Evolutionary conservation across 148 eudicot species (phyloP).

Genomic region (Suaeda aralocaspica): DNA sequence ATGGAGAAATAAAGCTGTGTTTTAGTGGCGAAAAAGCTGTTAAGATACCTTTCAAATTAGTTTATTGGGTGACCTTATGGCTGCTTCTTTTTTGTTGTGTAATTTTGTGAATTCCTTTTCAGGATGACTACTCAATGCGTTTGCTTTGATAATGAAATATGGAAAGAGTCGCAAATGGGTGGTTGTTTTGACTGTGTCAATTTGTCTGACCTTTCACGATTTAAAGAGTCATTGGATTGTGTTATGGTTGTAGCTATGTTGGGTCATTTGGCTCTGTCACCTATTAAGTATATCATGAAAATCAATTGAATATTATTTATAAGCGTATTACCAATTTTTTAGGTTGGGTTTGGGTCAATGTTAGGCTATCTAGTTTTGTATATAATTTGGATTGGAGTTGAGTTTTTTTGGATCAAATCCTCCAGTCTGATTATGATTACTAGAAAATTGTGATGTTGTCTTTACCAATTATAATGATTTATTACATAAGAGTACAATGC

Average conservation of each 20-base stretch:
- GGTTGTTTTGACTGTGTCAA: not conserved
- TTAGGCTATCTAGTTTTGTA: not conserved
- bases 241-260: not conserved
- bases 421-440: not conserved
- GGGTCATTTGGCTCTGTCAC: not conserved
- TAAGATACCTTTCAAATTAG: not conserved
- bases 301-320: not conserved
- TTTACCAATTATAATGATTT: conserved; percentile 12
- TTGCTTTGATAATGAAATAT: not conserved
- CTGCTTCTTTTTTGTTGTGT: not conserved
- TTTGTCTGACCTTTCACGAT: too few relatives aligned
- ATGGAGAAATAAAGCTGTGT: not conserved
- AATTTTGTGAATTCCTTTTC: not conserved
- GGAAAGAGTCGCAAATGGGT: not conserved
- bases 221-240: not conserved
- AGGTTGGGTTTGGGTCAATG: not conserved
- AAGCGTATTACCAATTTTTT: not conserved
- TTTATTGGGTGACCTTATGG: not conserved
- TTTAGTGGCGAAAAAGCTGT: not conserved
- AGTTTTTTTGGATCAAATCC: too few relatives aligned
- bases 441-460: not conserved
- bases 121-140: not conserved
- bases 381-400: not conserved
- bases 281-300: too few relatives aligned
- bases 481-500: conserved; percentile 11